Percentiles rank a stretch among this genome's conserved stretches.
phyloP scores from a whole-genome alignment of 2,329 filamentous ascomycete genomes.

The Aureobasidium leucospermi region DNA sequence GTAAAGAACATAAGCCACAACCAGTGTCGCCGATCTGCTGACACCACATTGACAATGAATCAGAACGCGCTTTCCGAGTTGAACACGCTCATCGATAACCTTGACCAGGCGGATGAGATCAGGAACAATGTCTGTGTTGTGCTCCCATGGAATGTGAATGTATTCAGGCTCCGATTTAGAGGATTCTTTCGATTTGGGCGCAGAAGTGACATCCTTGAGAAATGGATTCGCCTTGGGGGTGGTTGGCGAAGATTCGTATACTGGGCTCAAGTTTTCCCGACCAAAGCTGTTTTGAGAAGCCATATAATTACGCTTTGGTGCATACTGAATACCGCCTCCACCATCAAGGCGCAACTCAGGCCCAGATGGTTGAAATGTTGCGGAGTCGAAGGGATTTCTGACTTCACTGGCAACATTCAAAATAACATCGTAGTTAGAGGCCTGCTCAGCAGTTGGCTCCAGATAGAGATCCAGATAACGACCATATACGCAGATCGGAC shows the following conservation, averaged over 20 bases:
- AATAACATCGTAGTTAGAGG: constrained; percentile 70
- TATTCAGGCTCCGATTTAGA: constrained; percentile 63
- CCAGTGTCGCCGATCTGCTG: constrained; percentile 75
- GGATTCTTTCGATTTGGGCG: constrained; percentile 23
- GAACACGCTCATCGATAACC: constrained; percentile 64
- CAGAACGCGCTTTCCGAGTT: constrained; percentile 68
- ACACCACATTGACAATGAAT: constrained; percentile 83
- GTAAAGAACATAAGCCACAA: constrained; percentile 79
- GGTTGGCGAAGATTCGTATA: constrained; percentile 29
- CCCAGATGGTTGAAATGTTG: constrained; percentile 19
- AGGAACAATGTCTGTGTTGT: constrained; percentile 76
- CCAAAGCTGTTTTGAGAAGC: neutral
- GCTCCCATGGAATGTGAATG: constrained; percentile 81
- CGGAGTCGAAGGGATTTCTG: constrained; percentile 58
- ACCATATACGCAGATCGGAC: constrained; percentile 73
- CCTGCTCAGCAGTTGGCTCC: constrained; percentile 72
- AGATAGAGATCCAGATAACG: constrained; percentile 72
- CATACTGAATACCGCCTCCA: constrained; percentile 28
- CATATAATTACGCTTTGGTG: constrained; percentile 20
- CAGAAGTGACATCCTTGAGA: constrained; percentile 21
- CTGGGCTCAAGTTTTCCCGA: constrained; percentile 9
- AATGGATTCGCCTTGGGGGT: constrained; percentile 52
- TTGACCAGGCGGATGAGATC: constrained; percentile 71
- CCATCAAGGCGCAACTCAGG: constrained; percentile 28
- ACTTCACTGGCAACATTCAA: constrained; percentile 82